Conservation (phyloP, 305 asterid genomes). For the Fraxinus sp. region DNA sequence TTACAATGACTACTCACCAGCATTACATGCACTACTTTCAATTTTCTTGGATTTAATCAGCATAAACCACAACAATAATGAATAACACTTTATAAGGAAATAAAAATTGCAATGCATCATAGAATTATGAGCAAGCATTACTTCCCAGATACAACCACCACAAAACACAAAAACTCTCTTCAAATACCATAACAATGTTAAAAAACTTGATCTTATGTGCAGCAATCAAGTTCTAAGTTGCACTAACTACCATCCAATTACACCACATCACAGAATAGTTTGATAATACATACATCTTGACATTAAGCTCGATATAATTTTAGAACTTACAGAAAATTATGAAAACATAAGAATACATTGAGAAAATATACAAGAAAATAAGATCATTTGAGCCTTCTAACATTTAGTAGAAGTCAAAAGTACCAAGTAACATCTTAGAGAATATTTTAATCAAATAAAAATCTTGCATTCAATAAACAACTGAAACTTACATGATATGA, state of each 20-base stretch:
- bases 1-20: not conserved
- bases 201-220: not conserved
- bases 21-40: not conserved
- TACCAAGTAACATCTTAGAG: not conserved
- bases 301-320: not conserved
- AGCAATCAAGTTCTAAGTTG: not conserved
- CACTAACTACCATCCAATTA: not conserved
- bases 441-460: not conserved
- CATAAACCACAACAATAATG: not conserved
- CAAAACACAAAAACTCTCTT: not conserved
- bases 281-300: not conserved
- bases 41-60: not conserved
- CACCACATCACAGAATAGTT: not conserved
- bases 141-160: not conserved
- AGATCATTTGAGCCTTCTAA: not conserved
- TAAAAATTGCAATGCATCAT: not conserved
- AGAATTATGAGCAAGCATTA: not conserved
- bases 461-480: not conserved
- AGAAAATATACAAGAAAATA: not conserved
- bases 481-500: not conserved
- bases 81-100: not conserved
- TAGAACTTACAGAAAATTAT: not conserved
- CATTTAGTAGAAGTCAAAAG: not conserved
- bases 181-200: not conserved
- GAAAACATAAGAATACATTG: not conserved